A percentile compares a stretch with the other conserved stretches of the same genome.
Evolutionary conservation across 2,329 filamentous ascomycete species (phyloP).

Genomic region (Trichoderma citrinoviride): DNA sequence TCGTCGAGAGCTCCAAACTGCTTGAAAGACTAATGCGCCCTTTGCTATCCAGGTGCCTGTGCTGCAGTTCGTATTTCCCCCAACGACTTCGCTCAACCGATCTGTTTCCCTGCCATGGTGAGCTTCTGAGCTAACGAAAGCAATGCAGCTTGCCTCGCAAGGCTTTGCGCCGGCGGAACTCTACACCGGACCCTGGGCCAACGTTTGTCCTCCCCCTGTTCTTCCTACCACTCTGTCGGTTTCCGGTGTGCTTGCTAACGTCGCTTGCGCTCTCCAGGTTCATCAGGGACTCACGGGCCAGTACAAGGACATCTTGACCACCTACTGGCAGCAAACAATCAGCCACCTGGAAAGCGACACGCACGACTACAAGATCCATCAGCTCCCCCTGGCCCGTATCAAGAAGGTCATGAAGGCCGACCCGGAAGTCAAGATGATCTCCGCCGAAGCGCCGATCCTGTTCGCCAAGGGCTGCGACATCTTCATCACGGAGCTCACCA

Average conservation of each 20-base stretch:
- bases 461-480: slow-evolving; percentile 99
- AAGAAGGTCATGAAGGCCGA: slow-evolving; percentile 99
- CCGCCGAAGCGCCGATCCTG: slow-evolving; percentile 92
- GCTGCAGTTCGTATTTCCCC: slow-evolving; percentile 39
- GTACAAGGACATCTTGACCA: slow-evolving; percentile 96
- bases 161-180: slow-evolving; percentile 90
- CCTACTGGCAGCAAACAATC: slow-evolving; percentile 99
- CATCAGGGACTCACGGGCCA: slow-evolving; percentile 90
- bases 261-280: slow-evolving; percentile 55
- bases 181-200: slow-evolving; percentile 92
- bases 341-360: slow-evolving; percentile 90
- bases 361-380: slow-evolving; percentile 98
- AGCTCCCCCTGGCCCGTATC: slow-evolving; percentile 93
- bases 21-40: slow-evolving; percentile 24
- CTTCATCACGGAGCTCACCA: slow-evolving; percentile 97
- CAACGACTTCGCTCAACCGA: not conserved
- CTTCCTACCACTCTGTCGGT: not conserved
- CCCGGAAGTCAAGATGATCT: slow-evolving; percentile 99
- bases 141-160: slow-evolving; percentile 74
- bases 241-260: not conserved
- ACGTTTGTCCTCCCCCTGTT: slow-evolving; percentile 56
- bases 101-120: too few relatives aligned
- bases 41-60: slow-evolving; percentile 43
- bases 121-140: slow-evolving; percentile 29
- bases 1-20: too few relatives aligned